Evolutionary conservation across 73 alveolate genomes (phyloP), one percentile per base, ranked within the genome.

Genomic region (Strombidium stylifer): DNA sequence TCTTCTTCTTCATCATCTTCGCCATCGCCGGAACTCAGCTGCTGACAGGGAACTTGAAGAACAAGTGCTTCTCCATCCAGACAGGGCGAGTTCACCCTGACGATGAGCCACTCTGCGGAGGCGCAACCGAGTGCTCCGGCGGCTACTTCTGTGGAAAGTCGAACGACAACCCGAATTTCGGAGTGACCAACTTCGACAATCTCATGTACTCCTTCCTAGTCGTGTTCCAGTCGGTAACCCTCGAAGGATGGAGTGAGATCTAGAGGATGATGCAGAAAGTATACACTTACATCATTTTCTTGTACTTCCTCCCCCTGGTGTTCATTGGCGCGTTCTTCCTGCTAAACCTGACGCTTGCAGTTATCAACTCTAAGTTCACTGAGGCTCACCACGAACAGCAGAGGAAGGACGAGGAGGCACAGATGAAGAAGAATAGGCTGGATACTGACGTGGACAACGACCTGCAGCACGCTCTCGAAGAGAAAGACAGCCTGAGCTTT

Each of bases 11-110:
- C 73, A 49, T 93, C 1, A 78, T 96, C 50, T 96, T 94, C 60
- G 97, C 98, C 0, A 86, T 94, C 11, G 99, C 98, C 20, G 99
- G 99, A 21, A 69, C 61, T 16, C 90, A 93, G 70, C 65, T 96
- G 52, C 94, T 94, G 84, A 52, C 86, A 50, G 99, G 99, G 2
- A 65, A 71, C 36, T 80, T 95, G 24, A 82, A 73, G 52, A 75
- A 86, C 15, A 76, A 95, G 64, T 96, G 99, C 51, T 67, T 91
- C 50, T 34, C 49, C 39, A 44, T 70, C 19, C 81, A 54, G 1
- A 55, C 83, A 27, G 98, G 96, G 14, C n/a, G n/a, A n/a, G 37
- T 52, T 14, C 35, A 27, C 11, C 41, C 23, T 20, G 64, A 48
- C 0, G 35, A 15, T 0, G 62, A 64, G 28, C 58, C 41, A 41